Percentiles rank a stretch among this genome's conserved stretches.
phyloP scores from a whole-genome alignment of 305 asterid genomes.

The Rubia tinctorum region DNA sequence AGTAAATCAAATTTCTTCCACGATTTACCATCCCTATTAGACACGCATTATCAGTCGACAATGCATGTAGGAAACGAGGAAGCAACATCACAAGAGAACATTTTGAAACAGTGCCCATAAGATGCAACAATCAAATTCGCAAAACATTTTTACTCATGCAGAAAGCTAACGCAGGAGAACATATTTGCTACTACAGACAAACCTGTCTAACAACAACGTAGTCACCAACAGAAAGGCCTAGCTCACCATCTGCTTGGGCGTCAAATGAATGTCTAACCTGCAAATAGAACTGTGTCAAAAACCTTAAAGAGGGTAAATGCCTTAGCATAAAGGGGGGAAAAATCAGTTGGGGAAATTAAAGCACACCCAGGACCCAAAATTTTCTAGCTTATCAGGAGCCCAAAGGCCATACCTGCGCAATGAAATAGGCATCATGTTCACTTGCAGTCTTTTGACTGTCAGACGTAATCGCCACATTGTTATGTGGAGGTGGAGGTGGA shows the following conservation, averaged over 20 bases:
- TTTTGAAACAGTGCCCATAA: background rate
- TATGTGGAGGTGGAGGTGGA: conserved; percentile 32
- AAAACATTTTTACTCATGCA: background rate
- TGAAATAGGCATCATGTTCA: conserved; percentile 39
- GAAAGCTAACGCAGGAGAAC: background rate
- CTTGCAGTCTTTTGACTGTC: conserved; percentile 28
- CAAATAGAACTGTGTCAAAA: conserved; percentile 5
- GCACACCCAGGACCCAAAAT: background rate
- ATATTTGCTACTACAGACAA: conserved; percentile 4
- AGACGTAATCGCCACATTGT: conserved; percentile 33
- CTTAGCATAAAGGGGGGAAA: background rate
- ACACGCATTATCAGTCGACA: background rate
- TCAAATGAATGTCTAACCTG: conserved; percentile 87
- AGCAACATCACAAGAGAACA: background rate
- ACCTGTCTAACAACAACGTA: conserved; percentile 84
- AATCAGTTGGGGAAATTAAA: conserved; percentile 1
- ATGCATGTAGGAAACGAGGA: background rate
- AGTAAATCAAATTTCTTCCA: background rate
- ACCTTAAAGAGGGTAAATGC: background rate
- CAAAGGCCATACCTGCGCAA: conserved; percentile 52
- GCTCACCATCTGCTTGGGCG: conserved; percentile 84
- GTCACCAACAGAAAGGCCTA: conserved; percentile 63
- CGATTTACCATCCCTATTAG: background rate
- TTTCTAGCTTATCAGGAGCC: background rate
- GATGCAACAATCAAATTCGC: background rate